A percentile compares a stretch with the other conserved stretches of the same genome.
Evolutionary conservation across 1,284 basidiomycete species (phyloP).

Genomic region (Meira miltonrushii): DNA sequence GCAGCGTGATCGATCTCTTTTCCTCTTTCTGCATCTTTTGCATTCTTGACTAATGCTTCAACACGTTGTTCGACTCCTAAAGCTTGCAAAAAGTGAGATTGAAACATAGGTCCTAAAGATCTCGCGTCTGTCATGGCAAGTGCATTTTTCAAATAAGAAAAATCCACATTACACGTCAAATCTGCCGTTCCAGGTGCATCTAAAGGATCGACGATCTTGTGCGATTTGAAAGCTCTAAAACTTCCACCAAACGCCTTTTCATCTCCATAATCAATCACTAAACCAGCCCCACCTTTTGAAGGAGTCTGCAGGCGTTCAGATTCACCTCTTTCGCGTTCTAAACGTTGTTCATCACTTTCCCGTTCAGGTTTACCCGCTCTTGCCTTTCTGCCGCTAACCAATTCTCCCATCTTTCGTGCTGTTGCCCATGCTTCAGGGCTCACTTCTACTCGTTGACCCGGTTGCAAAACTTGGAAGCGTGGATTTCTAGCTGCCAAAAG

Average conservation of each 20-base stretch:
- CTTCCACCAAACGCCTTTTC: slow-evolving; percentile 68
- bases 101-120: slow-evolving; percentile 64
- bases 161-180: slow-evolving; percentile 93
- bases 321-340: slow-evolving; percentile 8
- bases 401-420: slow-evolving; percentile 39
- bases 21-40: slow-evolving; percentile 57
- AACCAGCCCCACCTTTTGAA: slow-evolving; percentile 64
- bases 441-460: slow-evolving; percentile 47
- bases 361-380: neutral
- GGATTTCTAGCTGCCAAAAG: slow-evolving; percentile 53
- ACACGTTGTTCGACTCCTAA: slow-evolving; percentile 64
- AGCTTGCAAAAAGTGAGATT: slow-evolving; percentile 63
- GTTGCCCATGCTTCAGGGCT: slow-evolving; percentile 44
- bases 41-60: slow-evolving; percentile 58
- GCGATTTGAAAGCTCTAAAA: slow-evolving; percentile 85
- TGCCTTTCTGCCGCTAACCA: slow-evolving; percentile 36
- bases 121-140: slow-evolving; percentile 55
- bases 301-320: slow-evolving; percentile 18
- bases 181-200: slow-evolving; percentile 80
- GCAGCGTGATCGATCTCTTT: slow-evolving; percentile 56
- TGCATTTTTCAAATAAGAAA: slow-evolving; percentile 76
- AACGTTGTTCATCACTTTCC: slow-evolving; percentile 2
- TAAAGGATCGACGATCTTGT: slow-evolving; percentile 80
- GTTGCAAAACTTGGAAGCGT: slow-evolving; percentile 31
- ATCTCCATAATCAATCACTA: slow-evolving; percentile 87